phyloP scores from a whole-genome alignment of 2,329 filamentous ascomycete species.

The Pestalotiopsis sp. region DNA sequence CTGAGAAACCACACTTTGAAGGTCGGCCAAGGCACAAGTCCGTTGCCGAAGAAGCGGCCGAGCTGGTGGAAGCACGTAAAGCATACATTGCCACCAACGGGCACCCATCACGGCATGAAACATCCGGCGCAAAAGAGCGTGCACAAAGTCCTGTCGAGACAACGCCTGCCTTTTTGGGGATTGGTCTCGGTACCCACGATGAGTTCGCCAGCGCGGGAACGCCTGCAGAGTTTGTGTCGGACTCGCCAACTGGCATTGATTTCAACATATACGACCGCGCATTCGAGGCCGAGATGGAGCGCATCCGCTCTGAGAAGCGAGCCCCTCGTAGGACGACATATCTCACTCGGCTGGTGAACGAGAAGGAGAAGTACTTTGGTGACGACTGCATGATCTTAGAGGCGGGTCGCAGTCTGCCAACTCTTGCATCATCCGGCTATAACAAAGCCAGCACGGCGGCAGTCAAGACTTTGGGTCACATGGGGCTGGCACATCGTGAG shows the following conservation, averaged over 20 bases:
- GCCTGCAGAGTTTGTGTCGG: constrained; percentile 64
- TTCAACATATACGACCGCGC: constrained; percentile 89
- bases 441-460: constrained; percentile 16
- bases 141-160: constrained; percentile 67
- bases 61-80: constrained; percentile 50
- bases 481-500: constrained; percentile 6
- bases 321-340: constrained; percentile 46
- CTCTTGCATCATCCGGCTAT: constrained; percentile 15
- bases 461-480: constrained; percentile 5
- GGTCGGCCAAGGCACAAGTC: constrained; percentile 29
- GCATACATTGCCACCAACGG: constrained; percentile 39
- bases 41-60: constrained; percentile 51
- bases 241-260: constrained; percentile 83
- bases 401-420: constrained; percentile 28
- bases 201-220: constrained; percentile 36
- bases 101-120: constrained; percentile 32
- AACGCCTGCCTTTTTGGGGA: constrained; percentile 69
- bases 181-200: constrained; percentile 67
- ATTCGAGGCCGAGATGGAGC: constrained; percentile 78
- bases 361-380: constrained; percentile 42
- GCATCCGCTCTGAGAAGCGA: constrained; percentile 40
- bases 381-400: constrained; percentile 41
- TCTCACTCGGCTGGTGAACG: constrained; percentile 51
- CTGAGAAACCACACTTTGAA: constrained; percentile 17
- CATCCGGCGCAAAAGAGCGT: constrained; percentile 57